phyloP scores from a whole-genome alignment of 2,329 filamentous ascomycete genomes.

The Zasmidium citrigriseum region DNA sequence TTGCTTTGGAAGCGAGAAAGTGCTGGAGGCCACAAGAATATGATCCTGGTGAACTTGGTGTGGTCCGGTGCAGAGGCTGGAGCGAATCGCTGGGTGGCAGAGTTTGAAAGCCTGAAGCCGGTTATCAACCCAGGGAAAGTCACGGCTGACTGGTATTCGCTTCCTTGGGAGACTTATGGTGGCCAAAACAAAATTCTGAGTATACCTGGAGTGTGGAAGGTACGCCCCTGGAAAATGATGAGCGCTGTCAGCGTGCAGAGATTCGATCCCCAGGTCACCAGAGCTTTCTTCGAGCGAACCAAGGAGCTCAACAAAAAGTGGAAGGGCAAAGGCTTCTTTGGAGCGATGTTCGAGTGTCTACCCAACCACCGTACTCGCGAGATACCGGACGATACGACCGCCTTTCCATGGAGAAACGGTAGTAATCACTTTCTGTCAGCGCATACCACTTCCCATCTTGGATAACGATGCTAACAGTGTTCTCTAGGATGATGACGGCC shows the following conservation, averaged over 20 bases:
- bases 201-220: constrained; percentile 1
- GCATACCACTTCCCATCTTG: too few species aligned
- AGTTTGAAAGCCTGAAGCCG: constrained; percentile 6
- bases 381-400: constrained; percentile 3
- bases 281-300: constrained; percentile 4
- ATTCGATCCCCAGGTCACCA: constrained; percentile 1
- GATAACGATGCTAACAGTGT: too few species aligned
- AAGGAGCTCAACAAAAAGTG: constrained; percentile 3
- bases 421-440: constrained; percentile 3
- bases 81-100: constrained; percentile 2
- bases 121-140: constrained; percentile 1
- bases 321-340: constrained; percentile 7
- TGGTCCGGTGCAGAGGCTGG: constrained; percentile 9
- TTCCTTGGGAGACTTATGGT: constrained; percentile 11
- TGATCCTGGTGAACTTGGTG: constrained; percentile 9
- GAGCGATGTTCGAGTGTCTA: constrained; percentile 8
- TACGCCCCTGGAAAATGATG: constrained; percentile 7
- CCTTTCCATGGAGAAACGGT: constrained; percentile 5
- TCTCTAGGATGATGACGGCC: too few species aligned
- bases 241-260: constrained; percentile 3
- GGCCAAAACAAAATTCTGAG: constrained; percentile 6
- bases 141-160: constrained; percentile 3
- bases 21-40: constrained; percentile 4
- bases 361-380: constrained; percentile 1
- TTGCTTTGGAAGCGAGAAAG: constrained; percentile 7